Evolutionary conservation across 2,329 filamentous ascomycete genomes (phyloP).

Genomic region (Mycogone perniciosa): DNA sequence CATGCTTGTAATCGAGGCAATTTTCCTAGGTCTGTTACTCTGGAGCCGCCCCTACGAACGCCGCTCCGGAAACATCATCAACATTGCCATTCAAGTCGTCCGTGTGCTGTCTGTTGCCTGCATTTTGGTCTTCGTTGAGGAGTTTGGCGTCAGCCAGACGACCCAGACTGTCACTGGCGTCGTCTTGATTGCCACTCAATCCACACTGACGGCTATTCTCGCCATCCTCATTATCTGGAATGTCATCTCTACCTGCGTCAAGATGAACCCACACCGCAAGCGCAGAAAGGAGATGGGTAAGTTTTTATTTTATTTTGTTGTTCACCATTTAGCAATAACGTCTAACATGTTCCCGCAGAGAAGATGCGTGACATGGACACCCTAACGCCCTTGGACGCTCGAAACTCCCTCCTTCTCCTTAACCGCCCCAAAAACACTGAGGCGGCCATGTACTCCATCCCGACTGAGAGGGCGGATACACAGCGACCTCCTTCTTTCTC

Average conservation of each 20-base stretch:
- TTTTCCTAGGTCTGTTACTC: conserved; percentile 72
- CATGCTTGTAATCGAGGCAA: conserved; percentile 72
- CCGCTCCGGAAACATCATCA: conserved; percentile 85
- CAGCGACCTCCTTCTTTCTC: conserved; percentile 21
- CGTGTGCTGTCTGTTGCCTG: conserved; percentile 83
- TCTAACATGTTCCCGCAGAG: conserved; percentile 44
- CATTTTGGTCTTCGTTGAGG: conserved; percentile 88
- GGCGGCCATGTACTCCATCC: conserved; percentile 38
- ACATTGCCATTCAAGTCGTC: conserved; percentile 83
- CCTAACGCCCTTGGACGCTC: conserved; percentile 79
- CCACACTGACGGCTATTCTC: conserved; percentile 71
- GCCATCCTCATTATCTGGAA: conserved; percentile 87
- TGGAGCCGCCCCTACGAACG: conserved; percentile 85
- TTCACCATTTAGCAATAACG: conserved; percentile 14
- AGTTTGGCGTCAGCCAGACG: conserved; percentile 82
- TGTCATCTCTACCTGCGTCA: conserved; percentile 73
- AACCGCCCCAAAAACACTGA: conserved; percentile 36
- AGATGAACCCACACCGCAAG: conserved; percentile 84
- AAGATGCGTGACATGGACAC: conserved; percentile 72
- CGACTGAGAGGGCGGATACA: conserved; percentile 32
- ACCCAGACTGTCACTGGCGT: conserved; percentile 92
- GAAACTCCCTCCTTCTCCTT: conserved; percentile 73
- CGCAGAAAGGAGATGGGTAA: conserved; percentile 85
- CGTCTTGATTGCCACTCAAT: conserved; percentile 89
- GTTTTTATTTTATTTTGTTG: conserved; percentile 23